Evolutionary conservation across 139 green algal genomes (phyloP).

Genomic region (Nannochloris sp.): DNA sequence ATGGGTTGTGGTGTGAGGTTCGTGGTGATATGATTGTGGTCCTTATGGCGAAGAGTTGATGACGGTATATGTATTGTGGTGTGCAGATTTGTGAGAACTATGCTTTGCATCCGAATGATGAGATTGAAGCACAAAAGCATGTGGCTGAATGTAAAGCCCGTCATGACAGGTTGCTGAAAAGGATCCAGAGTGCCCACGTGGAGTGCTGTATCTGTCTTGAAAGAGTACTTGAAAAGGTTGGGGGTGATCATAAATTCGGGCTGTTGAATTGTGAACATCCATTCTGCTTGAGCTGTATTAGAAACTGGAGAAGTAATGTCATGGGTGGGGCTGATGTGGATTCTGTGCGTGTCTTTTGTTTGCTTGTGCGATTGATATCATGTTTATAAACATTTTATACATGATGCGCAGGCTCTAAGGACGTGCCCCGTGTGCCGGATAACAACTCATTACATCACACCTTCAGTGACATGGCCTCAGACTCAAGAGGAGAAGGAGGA

Average conservation of each 20-base stretch:
- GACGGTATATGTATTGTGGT: neutral
- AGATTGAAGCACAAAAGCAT: slow-evolving; percentile 31
- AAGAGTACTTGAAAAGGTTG: slow-evolving; percentile 44
- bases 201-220: slow-evolving; percentile 79
- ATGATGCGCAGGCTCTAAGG: slow-evolving; percentile 26
- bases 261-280: slow-evolving; percentile 72
- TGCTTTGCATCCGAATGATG: slow-evolving; percentile 51
- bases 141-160: slow-evolving; percentile 33
- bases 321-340: slow-evolving; percentile 35
- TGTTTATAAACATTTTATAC: slow-evolving; percentile 1
- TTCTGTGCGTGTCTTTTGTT: slow-evolving; percentile 6
- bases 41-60: neutral
- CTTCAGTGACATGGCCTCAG: slow-evolving; percentile 51
- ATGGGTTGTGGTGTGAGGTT: slow-evolving; percentile 47
- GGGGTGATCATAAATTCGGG: slow-evolving; percentile 53
- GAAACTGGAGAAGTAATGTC: slow-evolving; percentile 53
- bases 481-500: slow-evolving; percentile 44
- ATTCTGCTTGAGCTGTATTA: slow-evolving; percentile 82
- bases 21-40: slow-evolving; percentile 13
- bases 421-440: slow-evolving; percentile 68
- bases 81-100: slow-evolving; percentile 31
- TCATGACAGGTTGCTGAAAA: slow-evolving; percentile 37
- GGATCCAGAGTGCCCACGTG: slow-evolving; percentile 27
- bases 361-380: neutral
- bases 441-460: slow-evolving; percentile 57